Conservation (phyloP, 768 basidiomycete species). For the Cystobasidium tubakii region DNA sequence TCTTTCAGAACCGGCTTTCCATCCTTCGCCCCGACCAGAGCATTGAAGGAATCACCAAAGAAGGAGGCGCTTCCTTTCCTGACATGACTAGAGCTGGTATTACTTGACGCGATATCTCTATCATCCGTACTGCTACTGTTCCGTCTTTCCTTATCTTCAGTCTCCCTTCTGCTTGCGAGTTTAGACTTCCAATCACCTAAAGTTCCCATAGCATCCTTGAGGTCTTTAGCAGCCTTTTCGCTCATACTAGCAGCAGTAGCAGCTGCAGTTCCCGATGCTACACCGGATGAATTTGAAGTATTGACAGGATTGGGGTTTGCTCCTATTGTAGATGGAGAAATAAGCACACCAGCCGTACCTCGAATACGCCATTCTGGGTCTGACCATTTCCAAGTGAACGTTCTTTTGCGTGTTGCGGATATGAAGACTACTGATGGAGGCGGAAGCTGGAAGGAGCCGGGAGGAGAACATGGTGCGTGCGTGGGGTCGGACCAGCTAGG, state of each 20-base stretch:
- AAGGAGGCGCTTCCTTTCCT: conserved; percentile 28
- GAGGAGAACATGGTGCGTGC: conserved; percentile 49
- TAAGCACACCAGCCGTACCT: conserved; percentile 35
- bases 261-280: background rate
- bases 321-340: conserved; percentile 29
- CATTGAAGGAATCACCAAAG: conserved; percentile 21
- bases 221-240: conserved; percentile 27
- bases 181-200: conserved; percentile 30
- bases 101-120: background rate
- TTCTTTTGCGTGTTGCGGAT: conserved; percentile 49
- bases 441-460: conserved; percentile 50
- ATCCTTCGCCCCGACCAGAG: conserved; percentile 25
- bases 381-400: conserved; percentile 52
- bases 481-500: conserved; percentile 49
- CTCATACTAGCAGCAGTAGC: conserved; percentile 22
- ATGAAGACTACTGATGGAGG: conserved; percentile 47
- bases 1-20: conserved; percentile 15
- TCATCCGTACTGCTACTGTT: conserved; percentile 1
- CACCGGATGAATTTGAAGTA: background rate
- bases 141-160: conserved; percentile 5
- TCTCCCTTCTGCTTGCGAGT: conserved; percentile 6
- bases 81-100: background rate
- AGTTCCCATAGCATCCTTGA: conserved; percentile 31
- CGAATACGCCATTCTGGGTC: conserved; percentile 53
- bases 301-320: conserved; percentile 35